These are phyloP conservation scores for Crithidia sp. DNA, from an alignment of 208 protist genomes.

Conservation along the genomic window DNA sequence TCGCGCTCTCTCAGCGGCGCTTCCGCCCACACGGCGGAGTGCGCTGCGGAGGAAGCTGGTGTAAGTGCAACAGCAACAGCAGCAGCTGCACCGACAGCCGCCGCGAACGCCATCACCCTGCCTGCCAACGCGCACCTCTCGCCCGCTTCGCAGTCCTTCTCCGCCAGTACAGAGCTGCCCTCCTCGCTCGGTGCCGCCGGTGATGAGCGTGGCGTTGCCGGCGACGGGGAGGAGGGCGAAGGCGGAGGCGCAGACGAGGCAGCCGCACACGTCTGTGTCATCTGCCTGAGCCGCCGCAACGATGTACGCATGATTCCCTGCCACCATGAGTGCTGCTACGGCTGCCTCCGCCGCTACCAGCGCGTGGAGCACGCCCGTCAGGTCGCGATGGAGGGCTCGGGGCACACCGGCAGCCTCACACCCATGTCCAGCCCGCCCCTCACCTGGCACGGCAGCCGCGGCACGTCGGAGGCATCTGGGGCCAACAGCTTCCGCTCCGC, in stretches of 20 bases:
- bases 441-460: not conserved
- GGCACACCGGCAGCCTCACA: not conserved
- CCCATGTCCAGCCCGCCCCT: constrained; percentile 4
- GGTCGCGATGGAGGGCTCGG: constrained; percentile 3
- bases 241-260: not conserved
- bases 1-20: constrained; percentile 5
- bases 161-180: no score
- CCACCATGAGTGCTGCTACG: constrained; percentile 35
- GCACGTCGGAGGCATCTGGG: constrained; percentile 1
- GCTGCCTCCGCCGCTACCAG: constrained; percentile 16
- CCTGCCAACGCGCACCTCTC: not conserved
- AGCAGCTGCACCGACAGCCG: not conserved
- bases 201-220: not conserved
- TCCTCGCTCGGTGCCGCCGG: no score
- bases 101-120: not conserved
- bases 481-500: not conserved
- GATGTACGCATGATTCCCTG: constrained; percentile 34
- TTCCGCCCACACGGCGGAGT: constrained; percentile 2
- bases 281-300: constrained; percentile 20
- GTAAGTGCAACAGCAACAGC: no score
- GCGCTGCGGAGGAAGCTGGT: not conserved
- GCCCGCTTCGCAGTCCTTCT: not conserved
- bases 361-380: constrained; percentile 10
- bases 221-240: not conserved
- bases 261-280: constrained; percentile 20